Percentiles rank a stretch among this genome's conserved stretches.
Evolutionary conservation across 2,329 filamentous ascomycete species (phyloP).

Genomic region (Xylariaceae sp.): DNA sequence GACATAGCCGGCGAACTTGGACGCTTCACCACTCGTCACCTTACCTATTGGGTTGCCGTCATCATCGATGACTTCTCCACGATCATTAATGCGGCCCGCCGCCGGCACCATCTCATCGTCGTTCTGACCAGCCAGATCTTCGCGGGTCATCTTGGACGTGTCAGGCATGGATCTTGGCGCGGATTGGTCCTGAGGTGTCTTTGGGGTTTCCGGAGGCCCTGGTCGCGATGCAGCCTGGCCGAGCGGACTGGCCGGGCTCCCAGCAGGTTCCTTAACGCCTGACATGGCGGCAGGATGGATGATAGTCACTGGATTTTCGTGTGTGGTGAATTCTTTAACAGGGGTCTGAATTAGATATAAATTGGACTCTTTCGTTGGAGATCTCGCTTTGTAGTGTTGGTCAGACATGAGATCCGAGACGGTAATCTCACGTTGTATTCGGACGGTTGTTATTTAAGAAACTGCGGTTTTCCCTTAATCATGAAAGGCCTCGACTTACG

Average conservation of each 20-base stretch:
- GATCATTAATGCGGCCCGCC: conserved; percentile 45
- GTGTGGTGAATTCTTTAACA: conserved; percentile 23
- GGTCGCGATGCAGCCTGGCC: conserved; percentile 20
- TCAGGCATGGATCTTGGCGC: conserved; percentile 31
- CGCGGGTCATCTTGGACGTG: conserved; percentile 22
- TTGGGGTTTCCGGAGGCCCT: conserved; percentile 8
- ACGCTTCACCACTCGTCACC: conserved; percentile 33
- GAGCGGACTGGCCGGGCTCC: conserved; percentile 18
- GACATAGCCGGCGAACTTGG: conserved; percentile 32
- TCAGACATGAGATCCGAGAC: conserved; percentile 17
- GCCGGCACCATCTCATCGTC: conserved; percentile 36
- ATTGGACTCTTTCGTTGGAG: conserved; percentile 5
- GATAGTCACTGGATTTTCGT: conserved; percentile 25
- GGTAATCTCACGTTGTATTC: neutral
- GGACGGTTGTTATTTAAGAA: conserved; percentile 21
- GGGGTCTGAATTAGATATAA: conserved; percentile 22
- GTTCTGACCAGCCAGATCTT: conserved; percentile 23
- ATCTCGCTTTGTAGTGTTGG: conserved; percentile 15
- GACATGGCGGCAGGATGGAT: conserved; percentile 33
- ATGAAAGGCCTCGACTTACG: conserved; percentile 23
- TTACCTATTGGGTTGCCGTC: conserved; percentile 47
- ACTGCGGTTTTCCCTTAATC: conserved; percentile 9
- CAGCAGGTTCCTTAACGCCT: conserved; percentile 25
- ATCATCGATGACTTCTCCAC: conserved; percentile 54
- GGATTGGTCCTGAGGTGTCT: conserved; percentile 18